Evolutionary conservation across 345 rosid genomes (phyloP).

Genomic region (Hibiscus mutabilis): DNA sequence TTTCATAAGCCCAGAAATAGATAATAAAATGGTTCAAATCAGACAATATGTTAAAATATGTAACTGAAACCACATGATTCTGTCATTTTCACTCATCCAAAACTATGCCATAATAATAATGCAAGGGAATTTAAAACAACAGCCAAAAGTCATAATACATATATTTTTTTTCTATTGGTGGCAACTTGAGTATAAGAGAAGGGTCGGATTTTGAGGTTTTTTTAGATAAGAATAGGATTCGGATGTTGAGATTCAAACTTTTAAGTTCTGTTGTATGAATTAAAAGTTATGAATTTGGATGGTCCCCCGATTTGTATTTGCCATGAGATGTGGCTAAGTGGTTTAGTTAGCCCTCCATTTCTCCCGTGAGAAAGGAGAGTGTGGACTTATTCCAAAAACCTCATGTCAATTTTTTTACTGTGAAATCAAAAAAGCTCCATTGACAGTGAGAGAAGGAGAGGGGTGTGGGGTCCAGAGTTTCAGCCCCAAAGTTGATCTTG

Average conservation of each 20-base stretch:
- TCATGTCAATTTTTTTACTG: slow-evolving; percentile 10
- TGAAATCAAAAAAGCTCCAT: slow-evolving; percentile 4
- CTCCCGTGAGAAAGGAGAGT: slow-evolving; percentile 10
- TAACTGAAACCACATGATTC: background rate
- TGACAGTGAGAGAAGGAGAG: background rate
- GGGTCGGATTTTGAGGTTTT: too few species aligned
- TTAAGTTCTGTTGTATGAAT: background rate
- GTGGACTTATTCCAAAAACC: slow-evolving; percentile 16
- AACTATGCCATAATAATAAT: too few species aligned
- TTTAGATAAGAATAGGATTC: too few species aligned
- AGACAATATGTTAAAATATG: too few species aligned
- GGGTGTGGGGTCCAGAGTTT: slow-evolving; percentile 8
- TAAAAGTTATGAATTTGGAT: background rate
- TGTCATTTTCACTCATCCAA: too few species aligned
- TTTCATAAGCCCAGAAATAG: background rate
- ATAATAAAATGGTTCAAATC: background rate
- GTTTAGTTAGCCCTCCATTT: background rate
- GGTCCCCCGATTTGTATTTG: background rate
- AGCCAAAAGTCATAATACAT: too few species aligned
- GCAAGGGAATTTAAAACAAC: too few species aligned
- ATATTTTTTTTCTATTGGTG: too few species aligned
- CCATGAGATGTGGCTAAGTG: background rate
- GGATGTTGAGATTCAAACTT: background rate
- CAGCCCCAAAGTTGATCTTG: slow-evolving; percentile 28
- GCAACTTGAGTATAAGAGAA: too few species aligned